Evolutionary conservation across 495 filamentous ascomycete species (phyloP).

Genomic region (Trypethelium eluteriae): DNA sequence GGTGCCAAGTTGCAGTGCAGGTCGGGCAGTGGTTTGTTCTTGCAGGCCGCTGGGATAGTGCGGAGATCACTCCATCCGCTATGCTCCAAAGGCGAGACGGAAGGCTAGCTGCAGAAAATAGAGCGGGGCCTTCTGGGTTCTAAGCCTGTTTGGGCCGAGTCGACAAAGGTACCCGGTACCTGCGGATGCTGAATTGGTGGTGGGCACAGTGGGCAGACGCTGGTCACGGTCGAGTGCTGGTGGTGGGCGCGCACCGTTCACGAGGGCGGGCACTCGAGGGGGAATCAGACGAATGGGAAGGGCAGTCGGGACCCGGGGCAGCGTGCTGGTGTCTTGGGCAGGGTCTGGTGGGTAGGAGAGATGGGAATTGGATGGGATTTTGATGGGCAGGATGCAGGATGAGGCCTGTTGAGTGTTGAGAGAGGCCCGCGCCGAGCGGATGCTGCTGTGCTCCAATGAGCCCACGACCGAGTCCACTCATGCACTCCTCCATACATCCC

Average conservation of each 20-base stretch:
- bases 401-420: background rate
- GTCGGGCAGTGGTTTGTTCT: background rate
- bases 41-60: background rate
- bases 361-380: background rate
- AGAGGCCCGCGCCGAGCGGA: constrained; percentile 10
- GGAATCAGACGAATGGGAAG: background rate
- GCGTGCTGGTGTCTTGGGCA: background rate
- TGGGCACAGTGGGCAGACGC: background rate
- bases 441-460: background rate
- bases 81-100: background rate
- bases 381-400: background rate
- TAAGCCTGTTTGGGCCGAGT: background rate
- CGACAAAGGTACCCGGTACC: constrained; percentile 7
- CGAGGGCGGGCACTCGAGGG: background rate
- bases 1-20: background rate
- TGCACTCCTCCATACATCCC: background rate
- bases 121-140: constrained; percentile 6
- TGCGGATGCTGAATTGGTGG: background rate
- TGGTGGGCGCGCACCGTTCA: background rate
- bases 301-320: background rate
- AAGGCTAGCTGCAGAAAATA: constrained; percentile 8
- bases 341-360: background rate
- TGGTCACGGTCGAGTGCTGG: background rate
- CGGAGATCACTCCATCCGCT: background rate
- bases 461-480: background rate